A percentile compares a stretch with the other conserved stretches of the same genome.
Evolutionary conservation across 257 asterid genomes (phyloP).

Genomic region (Nicotiana paniculata): DNA sequence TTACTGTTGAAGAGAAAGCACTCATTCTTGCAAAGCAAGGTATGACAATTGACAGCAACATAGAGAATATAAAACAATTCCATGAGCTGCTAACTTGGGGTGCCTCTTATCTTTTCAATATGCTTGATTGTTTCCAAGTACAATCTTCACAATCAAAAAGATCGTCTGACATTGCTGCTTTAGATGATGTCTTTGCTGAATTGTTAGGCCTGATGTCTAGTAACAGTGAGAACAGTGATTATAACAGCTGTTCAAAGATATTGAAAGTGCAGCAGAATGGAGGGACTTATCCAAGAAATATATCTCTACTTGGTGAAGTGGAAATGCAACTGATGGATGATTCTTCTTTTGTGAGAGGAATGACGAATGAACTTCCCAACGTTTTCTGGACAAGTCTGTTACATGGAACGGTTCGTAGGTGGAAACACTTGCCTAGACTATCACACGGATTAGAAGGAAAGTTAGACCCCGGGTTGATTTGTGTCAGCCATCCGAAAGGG

Average conservation of each 20-base stretch:
- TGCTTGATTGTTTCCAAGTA: conserved; percentile 30
- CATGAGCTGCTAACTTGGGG: conserved; percentile 52
- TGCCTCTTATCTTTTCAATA: conserved; percentile 35
- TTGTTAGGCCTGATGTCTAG: conserved; percentile 32
- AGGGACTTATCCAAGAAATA: conserved; percentile 29
- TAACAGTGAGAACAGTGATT: conserved; percentile 6
- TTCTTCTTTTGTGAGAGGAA: conserved; percentile 21
- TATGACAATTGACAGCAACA: conserved; percentile 25
- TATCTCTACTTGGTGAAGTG: conserved; percentile 42
- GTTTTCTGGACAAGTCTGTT: conserved; percentile 46
- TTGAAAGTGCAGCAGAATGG: conserved; percentile 27
- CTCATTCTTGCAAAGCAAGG: conserved; percentile 54
- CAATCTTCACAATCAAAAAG: conserved; percentile 11
- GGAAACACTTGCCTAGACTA: conserved; percentile 33
- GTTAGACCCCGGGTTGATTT: conserved; percentile 7
- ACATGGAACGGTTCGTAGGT: conserved; percentile 37
- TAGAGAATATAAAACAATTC: conserved; percentile 25
- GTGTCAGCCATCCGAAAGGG: conserved; percentile 5
- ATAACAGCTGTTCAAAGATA: conserved; percentile 12
- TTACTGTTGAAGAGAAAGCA: conserved; percentile 52
- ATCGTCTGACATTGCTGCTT: conserved; percentile 21
- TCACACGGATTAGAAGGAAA: conserved; percentile 23
- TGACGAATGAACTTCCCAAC: conserved; percentile 26
- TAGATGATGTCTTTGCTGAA: conserved; percentile 52
- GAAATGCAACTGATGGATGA: conserved; percentile 23